Base-by-base conservation (phyloP, 108 stramenopile species). In the Seminavis robusta region DNA sequence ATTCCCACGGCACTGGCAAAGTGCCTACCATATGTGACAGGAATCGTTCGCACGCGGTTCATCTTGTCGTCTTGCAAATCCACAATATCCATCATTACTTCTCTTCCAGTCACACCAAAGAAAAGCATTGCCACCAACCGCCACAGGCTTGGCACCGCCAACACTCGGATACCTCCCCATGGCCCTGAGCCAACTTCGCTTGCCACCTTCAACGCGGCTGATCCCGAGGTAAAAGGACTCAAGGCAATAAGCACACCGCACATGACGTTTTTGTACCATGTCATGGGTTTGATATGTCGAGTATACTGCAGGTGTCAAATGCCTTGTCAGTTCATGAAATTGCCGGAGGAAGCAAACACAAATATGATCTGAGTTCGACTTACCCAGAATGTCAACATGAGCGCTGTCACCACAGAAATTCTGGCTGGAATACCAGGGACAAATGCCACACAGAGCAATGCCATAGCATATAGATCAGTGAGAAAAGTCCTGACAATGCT, bases 71-170 rank as follows among this genome's bases (percentile, higher is more conserved):
- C 68, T 36, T 70, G 64, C 21, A 34, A 56, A 67, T 90, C 89
- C 4, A 62, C 66, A 36, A 81, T 69, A 54, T 90, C 89, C 89
- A 90, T 90, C 19, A 73, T 41, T 16, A 90, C 81, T 61, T 90
- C 89, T 2, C 89, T 65, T 37, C 70, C 43, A 6, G 74, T 16
- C 26, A 77, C 47, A 6, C 73, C 74, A 5, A 60, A 33, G 45
- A 71, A 71, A 17, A 75, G 17, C 8, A 54, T 34, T 2, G 24
- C 9, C 4, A 57, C 46, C 10, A 71, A 24, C 30, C 60, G 28
- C 34, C 47, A 49, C 24, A 49, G 48, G 8, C 19, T 21, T 15
- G 48, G 26, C 16, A 57, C 42, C 8, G 16, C 25, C 32, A 34
- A 33, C 11, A 45, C 16, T 45, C 8, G 44, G 10, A 45, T 36